phyloP scores from a whole-genome alignment of 2,329 filamentous ascomycete genomes.

The Leptographium galeiforme region DNA sequence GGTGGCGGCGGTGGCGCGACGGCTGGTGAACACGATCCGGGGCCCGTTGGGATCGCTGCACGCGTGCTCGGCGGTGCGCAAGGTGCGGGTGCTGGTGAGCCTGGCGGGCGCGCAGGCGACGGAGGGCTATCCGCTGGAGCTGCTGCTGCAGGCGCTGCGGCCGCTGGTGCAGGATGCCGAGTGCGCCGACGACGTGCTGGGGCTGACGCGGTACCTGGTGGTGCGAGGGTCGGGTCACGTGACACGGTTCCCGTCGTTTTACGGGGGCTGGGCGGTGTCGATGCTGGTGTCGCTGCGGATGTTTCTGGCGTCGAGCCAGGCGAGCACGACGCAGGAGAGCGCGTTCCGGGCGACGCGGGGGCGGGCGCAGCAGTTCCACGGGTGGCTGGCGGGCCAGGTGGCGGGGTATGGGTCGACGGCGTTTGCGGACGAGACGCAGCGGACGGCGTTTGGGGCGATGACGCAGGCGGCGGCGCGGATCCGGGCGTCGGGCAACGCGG shows the following conservation, averaged over 20 bases:
- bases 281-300: conserved; percentile 65
- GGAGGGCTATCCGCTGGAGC: conserved; percentile 72
- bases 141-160: conserved; percentile 70
- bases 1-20: conserved; percentile 61
- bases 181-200: conserved; percentile 82
- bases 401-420: conserved; percentile 42
- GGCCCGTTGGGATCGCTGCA: conserved; percentile 75
- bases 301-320: conserved; percentile 61
- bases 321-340: conserved; percentile 72
- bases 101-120: conserved; percentile 62
- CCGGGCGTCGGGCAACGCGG: conserved; percentile 53
- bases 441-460: conserved; percentile 51
- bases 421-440: conserved; percentile 35
- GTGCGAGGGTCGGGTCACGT: conserved; percentile 54
- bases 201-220: conserved; percentile 74
- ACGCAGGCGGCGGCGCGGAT: conserved; percentile 56
- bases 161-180: conserved; percentile 70
- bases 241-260: conserved; percentile 53
- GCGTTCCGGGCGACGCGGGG: conserved; percentile 66
- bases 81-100: conserved; percentile 68
- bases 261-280: conserved; percentile 68
- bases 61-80: conserved; percentile 74
- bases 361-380: conserved; percentile 62
- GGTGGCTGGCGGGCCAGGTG: conserved; percentile 64
- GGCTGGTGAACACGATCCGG: conserved; percentile 68